Evolutionary conservation across 257 asterid species (phyloP), one percentile per base, ranked within the genome.

Genomic region (Jaltomata sinuosa): DNA sequence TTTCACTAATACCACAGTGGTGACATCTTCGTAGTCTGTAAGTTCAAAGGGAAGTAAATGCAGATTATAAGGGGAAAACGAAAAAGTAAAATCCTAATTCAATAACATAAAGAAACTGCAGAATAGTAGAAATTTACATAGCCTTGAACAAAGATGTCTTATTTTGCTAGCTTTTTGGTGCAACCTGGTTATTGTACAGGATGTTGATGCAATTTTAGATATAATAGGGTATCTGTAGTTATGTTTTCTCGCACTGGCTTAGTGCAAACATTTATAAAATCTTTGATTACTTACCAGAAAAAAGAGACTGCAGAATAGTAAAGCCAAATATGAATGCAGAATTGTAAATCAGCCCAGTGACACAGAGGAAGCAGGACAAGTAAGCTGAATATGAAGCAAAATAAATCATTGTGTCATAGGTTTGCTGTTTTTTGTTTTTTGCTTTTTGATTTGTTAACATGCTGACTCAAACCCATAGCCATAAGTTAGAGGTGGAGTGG

Each of bases 1-100:
- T 72, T 85, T 87, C 92, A 52, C 80, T 80, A 69, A 87, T 83
- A 67, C 94, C 94, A 86, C 92, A 89, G 83, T 91, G 92, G 61
- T 85, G 88, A 76, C 91, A 91, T 69, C 83, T 81, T 34, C 81
- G 84, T 36, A 84, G 40, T 45, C 81, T 74, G 81, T 74, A 74
- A 74, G 59, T 45, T 74, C 81, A 45, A 72, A 74, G 59, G 81
- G 59, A 15, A 74, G 40, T 15, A 45, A 74, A 42, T 72, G 38
- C n/a, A 74, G 78, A 84, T 85, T 85, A 87, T 31, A n/a, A 55
- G 55, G 34, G 42, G 83, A 81, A 79, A 85, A 16, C 16, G 11
- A 25, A 49, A 74, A 50, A 49, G 74, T 34, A 74, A 55, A 74
- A 42, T 61, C 71, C 71, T 59, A 81, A 72, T 50, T 57, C 83